Evolutionary conservation across 352 stramenopile species (phyloP), one percentile per base, ranked within the genome.

Genomic region (Phytophthora ramorum): DNA sequence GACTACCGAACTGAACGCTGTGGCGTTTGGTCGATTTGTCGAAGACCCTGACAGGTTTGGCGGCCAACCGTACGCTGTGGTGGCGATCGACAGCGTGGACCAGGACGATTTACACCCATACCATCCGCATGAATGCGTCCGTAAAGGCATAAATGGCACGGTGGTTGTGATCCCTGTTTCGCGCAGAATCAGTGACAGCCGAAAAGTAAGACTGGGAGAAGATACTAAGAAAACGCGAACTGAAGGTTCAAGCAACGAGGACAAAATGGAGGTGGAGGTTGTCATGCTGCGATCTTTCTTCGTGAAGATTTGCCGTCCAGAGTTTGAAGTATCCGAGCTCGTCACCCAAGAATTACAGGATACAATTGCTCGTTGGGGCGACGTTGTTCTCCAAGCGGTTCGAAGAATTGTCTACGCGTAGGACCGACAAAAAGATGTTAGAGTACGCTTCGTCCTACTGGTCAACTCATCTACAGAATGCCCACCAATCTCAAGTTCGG

Each of bases 31-130:
- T 1, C 30, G 66, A 10, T 73, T 47, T 51, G 38, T 51, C 8
- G 34, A 72, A 40, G 26, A 52, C 2, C 13, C 32, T 4, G 22
- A 12, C 12, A 20, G 0, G 7, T 20, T 34, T 6, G 28, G 38
- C 19, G 45, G 52, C 7, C 40, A 53, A 14, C 48, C 51, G 0
- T 66, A 63, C 22, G 70, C 59, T 16, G 45, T 76, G 1, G 12
- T 63, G 9, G 30, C 59, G 4, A 49, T 64, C 10, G 59, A 76
- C 37, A 64, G 44, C 28, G 66, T 78, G 12, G 69, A 78, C 17
- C 30, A 72, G 16, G 73, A 81, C 38, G 66, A 76, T 2, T 43
- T 81, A 30, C 51, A 80, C 46, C 75, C 75, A 13, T 83, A 83
- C 16, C 30, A 63, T 0, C 70, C 67, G 0, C 13, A 55, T 9